These are phyloP conservation scores for Selaginella tamariscina DNA, from an alignment of 75 land plant genomes.

Conservation along the genomic window DNA sequence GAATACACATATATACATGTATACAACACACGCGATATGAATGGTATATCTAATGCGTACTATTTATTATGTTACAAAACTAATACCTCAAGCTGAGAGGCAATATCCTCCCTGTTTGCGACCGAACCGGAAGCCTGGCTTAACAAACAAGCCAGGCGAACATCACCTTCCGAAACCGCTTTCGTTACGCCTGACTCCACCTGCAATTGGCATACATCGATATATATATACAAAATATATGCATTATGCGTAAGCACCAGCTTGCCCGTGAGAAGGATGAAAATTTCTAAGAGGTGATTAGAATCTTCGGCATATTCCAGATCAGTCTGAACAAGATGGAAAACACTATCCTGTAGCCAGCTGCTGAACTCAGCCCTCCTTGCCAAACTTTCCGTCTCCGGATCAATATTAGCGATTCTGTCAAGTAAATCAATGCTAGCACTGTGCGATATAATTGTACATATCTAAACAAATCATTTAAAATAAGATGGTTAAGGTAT, in stretches of 20 bases:
- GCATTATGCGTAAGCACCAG: too few relatives aligned
- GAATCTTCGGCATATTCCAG: conserved; percentile 33
- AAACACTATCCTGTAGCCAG: conserved; percentile 90
- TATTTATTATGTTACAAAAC: too few relatives aligned
- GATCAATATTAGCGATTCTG: conserved; percentile 34
- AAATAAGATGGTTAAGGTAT: too few relatives aligned
- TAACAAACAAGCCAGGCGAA: conserved; percentile 72
- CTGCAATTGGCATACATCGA: too few relatives aligned
- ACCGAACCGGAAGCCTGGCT: conserved; percentile 84
- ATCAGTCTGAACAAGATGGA: conserved; percentile 61
- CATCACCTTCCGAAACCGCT: conserved; percentile 66
- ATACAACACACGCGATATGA: too few relatives aligned
- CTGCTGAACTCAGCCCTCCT: conserved; percentile 84
- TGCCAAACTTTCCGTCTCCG: conserved; percentile 45
- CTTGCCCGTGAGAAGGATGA: conserved; percentile 68
- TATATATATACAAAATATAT: too few relatives aligned
- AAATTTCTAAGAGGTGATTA: conserved; percentile 55
- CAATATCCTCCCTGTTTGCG: conserved; percentile 55
- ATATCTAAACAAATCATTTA: too few relatives aligned
- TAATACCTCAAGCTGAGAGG: conserved; percentile 60
- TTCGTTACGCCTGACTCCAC: conserved; percentile 73
- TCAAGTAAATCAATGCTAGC: too few relatives aligned
- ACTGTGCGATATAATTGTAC: too few relatives aligned
- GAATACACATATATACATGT: too few relatives aligned
- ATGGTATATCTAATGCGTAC: too few relatives aligned